Evolutionary conservation across 495 filamentous ascomycete species (phyloP), one percentile per base, ranked within the genome.

Genomic region (Hapsidospora chrysogenum): DNA sequence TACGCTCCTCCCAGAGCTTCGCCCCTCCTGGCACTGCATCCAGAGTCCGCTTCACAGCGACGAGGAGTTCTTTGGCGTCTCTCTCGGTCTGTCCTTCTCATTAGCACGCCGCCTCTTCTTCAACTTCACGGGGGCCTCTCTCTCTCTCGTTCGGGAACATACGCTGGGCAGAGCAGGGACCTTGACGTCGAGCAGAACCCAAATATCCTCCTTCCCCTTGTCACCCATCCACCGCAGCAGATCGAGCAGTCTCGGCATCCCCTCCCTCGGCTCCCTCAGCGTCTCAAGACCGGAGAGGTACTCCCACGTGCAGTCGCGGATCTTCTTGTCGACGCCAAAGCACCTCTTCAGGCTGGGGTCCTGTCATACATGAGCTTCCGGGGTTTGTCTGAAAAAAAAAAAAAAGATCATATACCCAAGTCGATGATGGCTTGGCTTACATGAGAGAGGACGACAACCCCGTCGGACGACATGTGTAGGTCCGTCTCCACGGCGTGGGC

Each of bases 101-200:
- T 41, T 25, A 33, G 38, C 40, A 38, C 31, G 2, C 3, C 9
- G 15, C 14, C 9, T 9, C 1, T 31, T 31, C 5, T 31, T 14
- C 18, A 3, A n/a, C 18, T 31, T 11, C 11, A 3, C 14, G 4
- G 30, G 0, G 15, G 7, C 6, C 11, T 18, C 17, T 32, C 30
- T 18, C 17, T 33, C 30, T 33, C 33, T 35, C 15, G 5, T 14
- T 10, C 14, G 7, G 19, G 4, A 30, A 25, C 19, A 14, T 17
- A 14, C 22, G 19, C 1, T n/a, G 2, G 21, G 34, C 31, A n/a
- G n/a, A n/a, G n/a, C n/a, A n/a, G n/a, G 7, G 54, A 83, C 76
- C 56, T 96, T 96, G 46, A 96, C 81, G 50, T 96, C 87, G 0
- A 96, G 61, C 29, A 96, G 52, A 2, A 86, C 33, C 86, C 87